phyloP scores from a whole-genome alignment of 2,329 filamentous ascomycete genomes.

The Graphiopsis chlorocephala region DNA sequence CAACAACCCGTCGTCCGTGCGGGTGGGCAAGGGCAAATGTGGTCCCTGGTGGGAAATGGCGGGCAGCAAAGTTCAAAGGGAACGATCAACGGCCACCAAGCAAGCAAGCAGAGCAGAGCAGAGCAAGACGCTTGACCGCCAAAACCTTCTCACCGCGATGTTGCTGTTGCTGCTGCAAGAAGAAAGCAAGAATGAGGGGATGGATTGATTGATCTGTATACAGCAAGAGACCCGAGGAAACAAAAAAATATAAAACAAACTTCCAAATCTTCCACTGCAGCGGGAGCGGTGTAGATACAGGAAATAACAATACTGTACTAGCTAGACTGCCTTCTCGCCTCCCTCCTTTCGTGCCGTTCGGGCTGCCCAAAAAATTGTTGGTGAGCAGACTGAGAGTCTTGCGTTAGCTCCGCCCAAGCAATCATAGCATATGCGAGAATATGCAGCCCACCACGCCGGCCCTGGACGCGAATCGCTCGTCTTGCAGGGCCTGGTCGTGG shows the following conservation, averaged over 20 bases:
- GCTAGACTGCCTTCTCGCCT: neutral
- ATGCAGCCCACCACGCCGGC: conserved; percentile 4
- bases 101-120: no score
- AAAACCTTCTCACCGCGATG: neutral
- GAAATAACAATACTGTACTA: neutral
- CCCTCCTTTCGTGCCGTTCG: neutral
- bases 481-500: neutral
- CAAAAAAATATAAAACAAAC: neutral
- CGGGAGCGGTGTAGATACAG: neutral
- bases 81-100: neutral
- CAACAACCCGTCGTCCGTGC: neutral
- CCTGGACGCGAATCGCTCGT: conserved; percentile 10
- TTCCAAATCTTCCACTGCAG: neutral
- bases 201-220: neutral
- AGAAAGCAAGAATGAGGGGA: neutral
- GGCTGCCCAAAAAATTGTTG: conserved; percentile 8
- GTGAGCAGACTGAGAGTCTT: neutral
- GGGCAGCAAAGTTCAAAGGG: neutral
- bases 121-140: neutral
- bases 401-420: neutral
- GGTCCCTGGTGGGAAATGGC: conserved; percentile 3
- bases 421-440: neutral
- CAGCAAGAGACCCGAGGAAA: neutral
- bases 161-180: neutral
- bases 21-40: neutral